These are phyloP conservation scores for Diaporthe citri DNA, from an alignment of 2,329 filamentous ascomycete species.

Conservation along the genomic window DNA sequence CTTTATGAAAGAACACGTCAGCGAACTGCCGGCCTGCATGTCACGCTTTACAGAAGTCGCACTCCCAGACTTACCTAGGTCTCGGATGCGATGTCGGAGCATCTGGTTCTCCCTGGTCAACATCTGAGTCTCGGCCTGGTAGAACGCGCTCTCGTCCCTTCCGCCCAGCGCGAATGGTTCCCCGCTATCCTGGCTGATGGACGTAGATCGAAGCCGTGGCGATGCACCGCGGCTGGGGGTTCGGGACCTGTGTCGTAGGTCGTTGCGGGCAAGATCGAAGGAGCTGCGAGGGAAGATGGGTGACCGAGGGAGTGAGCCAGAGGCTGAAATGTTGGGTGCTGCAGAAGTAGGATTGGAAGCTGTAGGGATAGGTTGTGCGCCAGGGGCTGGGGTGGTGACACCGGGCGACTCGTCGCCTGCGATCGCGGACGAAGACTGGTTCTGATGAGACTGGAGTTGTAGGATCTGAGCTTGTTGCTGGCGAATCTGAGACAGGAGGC, in stretches of 20 bases:
- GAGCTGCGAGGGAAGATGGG: slow-evolving; percentile 67
- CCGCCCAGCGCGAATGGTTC: slow-evolving; percentile 72
- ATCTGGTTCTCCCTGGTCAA: slow-evolving; percentile 85
- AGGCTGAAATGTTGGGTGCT: slow-evolving; percentile 51
- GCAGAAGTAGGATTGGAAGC: slow-evolving; percentile 51
- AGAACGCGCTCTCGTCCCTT: slow-evolving; percentile 82
- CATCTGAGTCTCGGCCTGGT: slow-evolving; percentile 85
- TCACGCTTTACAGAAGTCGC: neutral
- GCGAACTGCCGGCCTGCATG: slow-evolving; percentile 14
- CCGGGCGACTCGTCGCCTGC: slow-evolving; percentile 55
- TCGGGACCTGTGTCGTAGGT: slow-evolving; percentile 68
- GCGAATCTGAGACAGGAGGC: slow-evolving; percentile 81
- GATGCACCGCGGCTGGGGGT: slow-evolving; percentile 71
- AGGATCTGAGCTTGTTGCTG: slow-evolving; percentile 79
- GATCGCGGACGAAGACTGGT: slow-evolving; percentile 51
- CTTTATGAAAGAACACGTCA: slow-evolving; percentile 49
- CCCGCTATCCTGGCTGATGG: slow-evolving; percentile 69
- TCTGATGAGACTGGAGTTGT: slow-evolving; percentile 64
- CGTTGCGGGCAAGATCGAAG: slow-evolving; percentile 69
- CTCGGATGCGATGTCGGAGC: slow-evolving; percentile 79
- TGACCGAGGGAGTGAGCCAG: slow-evolving; percentile 64
- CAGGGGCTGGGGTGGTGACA: slow-evolving; percentile 41
- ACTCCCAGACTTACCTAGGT: slow-evolving; percentile 68
- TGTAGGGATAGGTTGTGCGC: slow-evolving; percentile 24
- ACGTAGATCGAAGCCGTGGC: slow-evolving; percentile 68